Evolutionary conservation across 75 land plant species (phyloP), one percentile per base, ranked within the genome.

Genomic region (Pinus taeda): DNA sequence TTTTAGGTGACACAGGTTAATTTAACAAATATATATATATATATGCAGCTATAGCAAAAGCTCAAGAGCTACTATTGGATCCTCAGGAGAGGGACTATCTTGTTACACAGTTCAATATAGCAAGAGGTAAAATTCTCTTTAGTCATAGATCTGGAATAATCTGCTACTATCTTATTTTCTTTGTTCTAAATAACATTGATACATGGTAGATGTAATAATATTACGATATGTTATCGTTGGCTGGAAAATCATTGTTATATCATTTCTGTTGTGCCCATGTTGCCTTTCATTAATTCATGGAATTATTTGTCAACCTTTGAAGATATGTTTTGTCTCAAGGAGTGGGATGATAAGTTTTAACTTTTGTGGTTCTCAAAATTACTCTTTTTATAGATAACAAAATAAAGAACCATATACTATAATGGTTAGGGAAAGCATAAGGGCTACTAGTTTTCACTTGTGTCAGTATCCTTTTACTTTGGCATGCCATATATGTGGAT

Each of bases 51-150:
- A 78, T 97, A 60, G 93, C 99, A 76, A 97, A 97, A 82, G 99
- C 99, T 71, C 99, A 97, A 75, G 95, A 97, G 63, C 78, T 93
- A 61, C 74, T 97, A 67, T 80, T 87, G 79, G 99, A 97, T 65
- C 79, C 91, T n/a, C 86, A 84, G 77, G 99, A 97, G 78, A 91
- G 95, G 72, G 95, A 93, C 4, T 97, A 97, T 74, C 69, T 97
- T 71, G 89, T 97, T 58, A 74, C 73, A 77, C 98, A 97, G 80
- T 84, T 95, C 45, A 91, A 83, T 74, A 22, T 88, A n/a, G 99
- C 99, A 70, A 87, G 88, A 91, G 96, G 96, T 92, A 20, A 42
- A 61, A n/a, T n/a, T 55, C 6, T n/a, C 13, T 15, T 29, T 78
- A 39, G 24, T 77, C 20, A 15, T 64, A 4, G 1, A 59, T 59